Base-by-base conservation (phyloP, 495 filamentous ascomycete genomes). In the Podospora anserina region DNA sequence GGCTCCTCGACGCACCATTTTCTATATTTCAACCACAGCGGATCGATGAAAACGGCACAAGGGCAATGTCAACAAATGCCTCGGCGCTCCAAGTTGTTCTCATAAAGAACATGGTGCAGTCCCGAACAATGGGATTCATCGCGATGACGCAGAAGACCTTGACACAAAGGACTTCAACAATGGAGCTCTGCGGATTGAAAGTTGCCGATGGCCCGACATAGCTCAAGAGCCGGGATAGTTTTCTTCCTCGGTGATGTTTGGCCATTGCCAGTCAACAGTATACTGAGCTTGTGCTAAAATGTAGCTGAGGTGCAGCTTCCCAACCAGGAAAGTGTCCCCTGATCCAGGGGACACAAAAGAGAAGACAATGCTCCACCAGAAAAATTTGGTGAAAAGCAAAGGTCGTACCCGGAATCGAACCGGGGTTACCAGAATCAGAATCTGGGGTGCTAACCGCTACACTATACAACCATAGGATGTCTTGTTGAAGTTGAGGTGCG, bases 321-420 rank as follows among this genome's bases (percentile, higher is more conserved):
- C 23, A 23, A 23, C 23, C 1, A 1, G 23, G 23, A 23, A 23
- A 23, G 23, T 23, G 23, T 23, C 39, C 15, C 39, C 1, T 49
- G 39, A 49, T 49, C 39, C 77, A 49, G 66, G 32, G n/a, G 71
- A 71, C n/a, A 68, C 66, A 65, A 70, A 55, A 55, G 59, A n/a
- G 30, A 18, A 26, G 27, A 13, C 19, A 68, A 28, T 20, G 20
- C 61, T 55, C 69, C 30, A 59, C 49, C 19, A 59, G 66, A 3
- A 58, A 68, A 49, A 49, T 1, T 13, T 49, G 39, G 23, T 23
- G 2, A 67, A 70, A 70, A 57, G 49, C 9, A 15, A n/a, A 71
- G 69, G 69, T 71, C 69, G 62, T 66, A 55, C 69, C 69, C 69
- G 69, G 69, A 71, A 65, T 71, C 69, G 69, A 71, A 71, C 69